Conservation (phyloP, 305 asterid species). For the Fraxinus floribunda region DNA sequence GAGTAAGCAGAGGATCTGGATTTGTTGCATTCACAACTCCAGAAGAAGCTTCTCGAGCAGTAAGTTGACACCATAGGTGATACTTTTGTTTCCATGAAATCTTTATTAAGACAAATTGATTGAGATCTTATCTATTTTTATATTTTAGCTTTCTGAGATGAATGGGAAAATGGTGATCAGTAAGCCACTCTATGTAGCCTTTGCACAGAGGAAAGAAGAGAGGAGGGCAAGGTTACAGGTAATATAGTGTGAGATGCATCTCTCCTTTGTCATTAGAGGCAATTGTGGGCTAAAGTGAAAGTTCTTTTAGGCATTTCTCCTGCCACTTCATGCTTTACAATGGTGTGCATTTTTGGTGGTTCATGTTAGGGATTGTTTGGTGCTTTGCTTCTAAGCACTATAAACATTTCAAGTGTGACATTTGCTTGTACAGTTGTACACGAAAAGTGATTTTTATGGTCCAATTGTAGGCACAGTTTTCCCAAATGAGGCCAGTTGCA, state of each 20-base stretch:
- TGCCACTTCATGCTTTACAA: background rate
- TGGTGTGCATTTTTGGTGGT: background rate
- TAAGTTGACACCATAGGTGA: conserved; percentile 14
- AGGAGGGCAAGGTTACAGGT: conserved; percentile 48
- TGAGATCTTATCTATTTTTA: background rate
- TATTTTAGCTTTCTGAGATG: conserved; percentile 35
- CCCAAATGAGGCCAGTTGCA: conserved; percentile 53
- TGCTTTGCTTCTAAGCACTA: background rate
- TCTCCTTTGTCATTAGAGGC: background rate
- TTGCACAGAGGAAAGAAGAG: conserved; percentile 48
- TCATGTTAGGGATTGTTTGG: background rate
- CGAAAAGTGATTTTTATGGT: background rate
- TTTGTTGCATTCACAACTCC: conserved; percentile 41
- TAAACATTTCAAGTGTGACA: too few relatives aligned
- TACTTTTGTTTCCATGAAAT: background rate
- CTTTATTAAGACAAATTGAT: background rate
- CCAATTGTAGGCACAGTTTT: conserved; percentile 44
- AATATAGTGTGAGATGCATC: background rate
- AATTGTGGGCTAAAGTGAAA: background rate
- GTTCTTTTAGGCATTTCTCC: background rate
- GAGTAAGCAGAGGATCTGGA: conserved; percentile 46
- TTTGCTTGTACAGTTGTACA: background rate
- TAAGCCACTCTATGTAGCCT: conserved; percentile 47
- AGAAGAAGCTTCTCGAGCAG: conserved; percentile 45
- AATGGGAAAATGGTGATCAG: conserved; percentile 38